A percentile compares a stretch with the other conserved stretches of the same genome.
phyloP scores from a whole-genome alignment of 2,329 filamentous ascomycete genomes.

The Penicillium psychrosexuale region DNA sequence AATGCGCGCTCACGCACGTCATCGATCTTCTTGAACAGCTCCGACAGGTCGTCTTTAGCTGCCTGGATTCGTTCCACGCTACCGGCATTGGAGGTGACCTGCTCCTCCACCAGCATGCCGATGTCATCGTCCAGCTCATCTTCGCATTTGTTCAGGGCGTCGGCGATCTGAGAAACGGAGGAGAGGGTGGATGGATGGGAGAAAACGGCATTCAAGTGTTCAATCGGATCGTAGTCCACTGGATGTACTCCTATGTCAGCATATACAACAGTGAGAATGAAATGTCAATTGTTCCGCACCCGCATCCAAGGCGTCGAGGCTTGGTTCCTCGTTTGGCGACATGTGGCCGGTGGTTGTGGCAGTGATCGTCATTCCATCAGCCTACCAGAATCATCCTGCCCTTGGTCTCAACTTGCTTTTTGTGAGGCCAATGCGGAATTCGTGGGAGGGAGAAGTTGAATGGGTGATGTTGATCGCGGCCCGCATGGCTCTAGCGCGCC shows the following conservation, averaged over 20 bases:
- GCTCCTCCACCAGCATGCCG: slow-evolving; percentile 64
- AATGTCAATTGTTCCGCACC: slow-evolving; percentile 31
- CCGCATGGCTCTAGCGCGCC: slow-evolving; percentile 13
- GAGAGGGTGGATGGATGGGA: slow-evolving; percentile 80
- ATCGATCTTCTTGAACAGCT: slow-evolving; percentile 92
- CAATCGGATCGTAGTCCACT: slow-evolving; percentile 88
- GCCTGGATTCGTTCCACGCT: slow-evolving; percentile 88
- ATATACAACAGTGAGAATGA: slow-evolving; percentile 4
- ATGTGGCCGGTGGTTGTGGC: slow-evolving; percentile 35
- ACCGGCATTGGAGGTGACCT: slow-evolving; percentile 80
- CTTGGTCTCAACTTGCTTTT: slow-evolving; percentile 14
- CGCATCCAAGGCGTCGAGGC: slow-evolving; percentile 45
- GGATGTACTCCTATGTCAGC: slow-evolving; percentile 3
- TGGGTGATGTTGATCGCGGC: slow-evolving; percentile 10
- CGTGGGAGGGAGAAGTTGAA: slow-evolving; percentile 10
- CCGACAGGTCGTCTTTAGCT: slow-evolving; percentile 82
- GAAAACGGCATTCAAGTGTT: slow-evolving; percentile 91
- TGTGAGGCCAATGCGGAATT: slow-evolving; percentile 15
- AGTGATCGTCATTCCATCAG: slow-evolving; percentile 38
- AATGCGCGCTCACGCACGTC: slow-evolving; percentile 83
- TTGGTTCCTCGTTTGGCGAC: slow-evolving; percentile 37
- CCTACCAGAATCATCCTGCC: slow-evolving; percentile 21
- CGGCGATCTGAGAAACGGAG: slow-evolving; percentile 71
- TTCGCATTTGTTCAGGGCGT: slow-evolving; percentile 70
- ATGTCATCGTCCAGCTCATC: slow-evolving; percentile 81